A percentile compares a stretch with the other conserved stretches of the same genome.
phyloP scores from a whole-genome alignment of 768 basidiomycete genomes.

The Leccinum rimulosum region DNA sequence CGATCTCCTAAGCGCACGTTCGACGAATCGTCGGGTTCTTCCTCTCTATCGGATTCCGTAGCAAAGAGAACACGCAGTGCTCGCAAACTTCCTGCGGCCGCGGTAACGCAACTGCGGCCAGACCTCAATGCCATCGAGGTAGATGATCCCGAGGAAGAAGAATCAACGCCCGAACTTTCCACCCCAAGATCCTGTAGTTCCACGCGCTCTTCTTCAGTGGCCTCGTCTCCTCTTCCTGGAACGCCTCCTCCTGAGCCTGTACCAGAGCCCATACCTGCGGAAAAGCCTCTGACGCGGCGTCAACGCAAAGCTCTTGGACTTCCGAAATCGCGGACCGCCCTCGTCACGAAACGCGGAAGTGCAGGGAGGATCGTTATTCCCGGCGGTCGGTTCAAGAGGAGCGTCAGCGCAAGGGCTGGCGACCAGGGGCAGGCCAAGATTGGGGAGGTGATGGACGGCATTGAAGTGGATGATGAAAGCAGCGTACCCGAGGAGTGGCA shows the following conservation, averaged over 20 bases:
- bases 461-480: slow-evolving; percentile 32
- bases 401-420: slow-evolving; percentile 9
- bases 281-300: slow-evolving; percentile 55
- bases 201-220: slow-evolving; percentile 31
- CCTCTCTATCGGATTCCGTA: slow-evolving; percentile 33
- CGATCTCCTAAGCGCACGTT: slow-evolving; percentile 60
- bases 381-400: slow-evolving; percentile 50
- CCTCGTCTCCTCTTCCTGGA: slow-evolving; percentile 37
- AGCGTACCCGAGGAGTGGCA: slow-evolving; percentile 50
- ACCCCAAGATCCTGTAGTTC: slow-evolving; percentile 34
- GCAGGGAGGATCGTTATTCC: slow-evolving; percentile 64
- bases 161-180: slow-evolving; percentile 43
- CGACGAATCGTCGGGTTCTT: slow-evolving; percentile 52
- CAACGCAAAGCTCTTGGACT: slow-evolving; percentile 69
- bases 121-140: slow-evolving; percentile 22
- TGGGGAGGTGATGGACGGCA: slow-evolving; percentile 22
- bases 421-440: slow-evolving; percentile 18
- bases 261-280: slow-evolving; percentile 2
- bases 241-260: slow-evolving; percentile 31
- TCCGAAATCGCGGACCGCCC: slow-evolving; percentile 49
- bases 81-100: slow-evolving; percentile 22
- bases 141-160: slow-evolving; percentile 31
- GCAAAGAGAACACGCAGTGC: slow-evolving; percentile 37
- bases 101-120: slow-evolving; percentile 12
- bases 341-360: slow-evolving; percentile 29